Conservation (phyloP, 2,329 filamentous ascomycete genomes). For the Calycina herbarum region DNA sequence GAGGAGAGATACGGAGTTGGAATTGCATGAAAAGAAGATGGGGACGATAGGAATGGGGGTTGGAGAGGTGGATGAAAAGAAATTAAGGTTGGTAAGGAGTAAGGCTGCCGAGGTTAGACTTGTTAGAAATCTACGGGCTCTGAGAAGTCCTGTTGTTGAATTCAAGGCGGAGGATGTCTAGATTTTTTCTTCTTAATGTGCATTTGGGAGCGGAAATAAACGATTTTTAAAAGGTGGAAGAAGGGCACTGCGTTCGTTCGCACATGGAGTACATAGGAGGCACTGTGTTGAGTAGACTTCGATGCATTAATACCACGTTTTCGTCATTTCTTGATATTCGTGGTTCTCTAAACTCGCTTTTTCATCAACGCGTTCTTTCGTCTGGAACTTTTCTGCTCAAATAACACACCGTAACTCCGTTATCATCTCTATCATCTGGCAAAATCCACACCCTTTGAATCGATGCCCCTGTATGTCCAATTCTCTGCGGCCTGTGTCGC, state of each 20-base stretch:
- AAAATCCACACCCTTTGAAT: background rate
- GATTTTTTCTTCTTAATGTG: background rate
- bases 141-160: constrained; percentile 65
- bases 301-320: background rate
- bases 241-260: background rate
- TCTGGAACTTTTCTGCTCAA: background rate
- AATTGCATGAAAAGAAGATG: constrained; percentile 48
- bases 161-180: constrained; percentile 57
- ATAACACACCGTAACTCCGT: background rate
- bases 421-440: background rate
- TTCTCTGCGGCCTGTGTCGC: background rate
- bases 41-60: constrained; percentile 29
- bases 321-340: background rate
- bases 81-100: constrained; percentile 66
- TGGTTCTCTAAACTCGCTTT: background rate
- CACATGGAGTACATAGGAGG: background rate
- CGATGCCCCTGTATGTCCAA: background rate
- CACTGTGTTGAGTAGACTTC: background rate
- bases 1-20: constrained; percentile 66
- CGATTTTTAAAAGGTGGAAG: background rate
- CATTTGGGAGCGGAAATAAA: background rate
- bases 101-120: constrained; percentile 88
- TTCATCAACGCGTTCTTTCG: background rate
- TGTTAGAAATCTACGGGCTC: constrained; percentile 68
- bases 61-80: constrained; percentile 43